Base-by-base conservation (phyloP, 2,329 filamentous ascomycete species). In the Pleoardoris graminearum region DNA sequence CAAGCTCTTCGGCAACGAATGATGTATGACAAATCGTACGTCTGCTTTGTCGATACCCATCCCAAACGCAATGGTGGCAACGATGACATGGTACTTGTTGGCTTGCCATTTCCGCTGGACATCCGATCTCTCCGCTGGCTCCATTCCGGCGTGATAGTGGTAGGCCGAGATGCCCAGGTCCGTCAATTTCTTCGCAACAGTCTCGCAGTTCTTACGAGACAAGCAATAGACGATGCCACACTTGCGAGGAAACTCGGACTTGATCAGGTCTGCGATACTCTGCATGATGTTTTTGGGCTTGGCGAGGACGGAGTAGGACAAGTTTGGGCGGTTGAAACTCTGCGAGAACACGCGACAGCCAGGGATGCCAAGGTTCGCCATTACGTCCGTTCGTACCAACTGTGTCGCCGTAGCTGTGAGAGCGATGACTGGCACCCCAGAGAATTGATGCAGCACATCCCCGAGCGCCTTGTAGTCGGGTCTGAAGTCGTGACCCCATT, bases 11-110 rank as follows among this genome's bases (percentile, higher is more conserved):
- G 94, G 94, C 5, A 99, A 80, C 37, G 86, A 89, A 65, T 96
- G 88, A 68, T 99, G 95, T 35, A 99, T 90, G 29, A 99, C 94
- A 70, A 96, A 99, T 23, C 94, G 89, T 42, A 99, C 94, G 70
- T 99, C 89, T 0, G 92, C 85, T 72, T 99, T 99, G 77, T 99
- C 94, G 60, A 99, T 99, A n/a, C 94, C 94, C 94, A 99, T 99
- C 6, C 94, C 94, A 69, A 99, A 99, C 21, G 94, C 94, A 71
- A 99, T 97, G 0, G 94, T 99, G 17, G 94, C 95, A 44, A 99
- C 94, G 37, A 99, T 95, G 29, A 99, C 89, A 61, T 96, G 89
- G 65, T 87, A 83, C 46, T 79, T 76, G 5, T 91, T 91, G 37
- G 76, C 77, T 71, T 99, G 94, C 94, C 94, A 99, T 25, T 85